A percentile compares a stretch with the other conserved stretches of the same genome.
phyloP scores from a whole-genome alignment of 306 rosid genomes.

The Quillaja saponaria region DNA sequence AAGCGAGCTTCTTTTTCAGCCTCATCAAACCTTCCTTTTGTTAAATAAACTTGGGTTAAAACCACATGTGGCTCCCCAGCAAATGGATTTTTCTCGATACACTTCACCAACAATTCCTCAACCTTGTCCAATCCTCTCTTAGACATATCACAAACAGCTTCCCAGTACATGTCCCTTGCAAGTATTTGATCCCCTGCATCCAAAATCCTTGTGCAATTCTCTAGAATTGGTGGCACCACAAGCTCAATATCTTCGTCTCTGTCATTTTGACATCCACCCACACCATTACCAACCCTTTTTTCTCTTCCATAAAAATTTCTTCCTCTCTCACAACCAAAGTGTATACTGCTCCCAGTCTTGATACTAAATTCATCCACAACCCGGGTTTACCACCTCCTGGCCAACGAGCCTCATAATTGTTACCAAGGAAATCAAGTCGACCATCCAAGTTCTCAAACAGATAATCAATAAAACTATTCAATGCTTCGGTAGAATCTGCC shows the following conservation, averaged over 20 bases:
- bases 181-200: constrained; percentile 61
- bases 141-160: constrained; percentile 50
- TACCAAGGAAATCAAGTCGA: constrained; percentile 60
- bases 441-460: constrained; percentile 61
- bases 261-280: background rate
- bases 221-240: constrained; percentile 64
- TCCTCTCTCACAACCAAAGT: constrained; percentile 71
- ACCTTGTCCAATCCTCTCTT: constrained; percentile 29
- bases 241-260: constrained; percentile 67
- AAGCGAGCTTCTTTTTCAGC: constrained; percentile 61
- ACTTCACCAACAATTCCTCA: constrained; percentile 58
- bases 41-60: constrained; percentile 61
- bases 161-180: constrained; percentile 87
- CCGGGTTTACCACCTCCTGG: constrained; percentile 86
- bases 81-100: constrained; percentile 67
- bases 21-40: constrained; percentile 59
- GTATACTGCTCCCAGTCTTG: constrained; percentile 74
- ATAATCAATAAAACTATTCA: constrained; percentile 66
- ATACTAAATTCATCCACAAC: constrained; percentile 73
- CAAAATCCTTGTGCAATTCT: constrained; percentile 59
- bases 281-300: constrained; percentile 12
- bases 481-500: constrained; percentile 81
- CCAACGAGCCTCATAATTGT: constrained; percentile 58
- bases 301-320: constrained; percentile 50
- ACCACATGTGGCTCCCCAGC: constrained; percentile 79